Evolutionary conservation across 805 yeast species (phyloP), one percentile per base, ranked within the genome.

Genomic region (Yamadazyma ubonensis): DNA sequence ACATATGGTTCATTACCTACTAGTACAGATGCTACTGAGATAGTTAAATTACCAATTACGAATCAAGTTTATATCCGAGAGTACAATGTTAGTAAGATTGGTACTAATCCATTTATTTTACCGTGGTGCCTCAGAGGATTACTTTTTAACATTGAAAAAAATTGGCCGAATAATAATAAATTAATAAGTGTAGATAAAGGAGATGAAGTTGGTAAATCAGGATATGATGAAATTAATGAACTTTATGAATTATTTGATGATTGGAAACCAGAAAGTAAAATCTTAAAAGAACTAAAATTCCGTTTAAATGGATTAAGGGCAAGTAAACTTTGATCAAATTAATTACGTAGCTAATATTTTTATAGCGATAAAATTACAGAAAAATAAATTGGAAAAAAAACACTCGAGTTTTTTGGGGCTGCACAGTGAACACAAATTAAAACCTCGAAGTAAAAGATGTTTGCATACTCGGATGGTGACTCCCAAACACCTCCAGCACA

Each of bases 81-180:
- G 43, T 86, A 82, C 55, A 78, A 77, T 36, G 71, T 86, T 28
- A 79, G 86, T 6, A 76, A 76, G 45, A 61, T 83, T 14, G 88
- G 87, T 2, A 67, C 76, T 19, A 90, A 91, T 59, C 96, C 96
- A 0, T 91, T 76, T 54, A 79, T 84, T 43, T 64, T 91, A 27
- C 98, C 98, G 1, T 91, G 97, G 96, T 85, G 95, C 52, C 76
- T 89, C 65, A 67, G 96, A 31, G 96, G 96, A 0, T 65, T 91
- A 31, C 61, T 89, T 21, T 81, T 78, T 48, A 95, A 68, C 48
- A 73, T 82, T 0, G 75, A 72, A 42, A 70, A 59, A 45, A 73
- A 68, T 46, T 63, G 71, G 61, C 68, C 75, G 15, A 59, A 59
- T 35, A 80, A 80, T 9, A 65, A 67, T 39, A 61, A 61, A 30